These are phyloP conservation scores for Naegleria lovaniensis DNA, from an alignment of 208 protist genomes.

Conservation along the genomic window DNA sequence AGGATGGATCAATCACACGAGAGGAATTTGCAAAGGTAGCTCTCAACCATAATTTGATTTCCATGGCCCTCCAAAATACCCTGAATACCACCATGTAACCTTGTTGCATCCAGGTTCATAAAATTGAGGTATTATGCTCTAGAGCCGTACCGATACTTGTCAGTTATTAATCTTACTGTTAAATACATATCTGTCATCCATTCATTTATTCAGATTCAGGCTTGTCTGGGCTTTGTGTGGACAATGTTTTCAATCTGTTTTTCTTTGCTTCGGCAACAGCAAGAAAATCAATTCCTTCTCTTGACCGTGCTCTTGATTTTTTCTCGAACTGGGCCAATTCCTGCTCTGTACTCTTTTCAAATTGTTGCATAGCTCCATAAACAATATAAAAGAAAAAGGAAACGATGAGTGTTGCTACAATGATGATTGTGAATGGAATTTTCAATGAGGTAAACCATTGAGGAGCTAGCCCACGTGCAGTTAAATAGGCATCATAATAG, in stretches of 20 bases:
- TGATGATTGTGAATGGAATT: neutral
- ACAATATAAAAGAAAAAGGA: neutral
- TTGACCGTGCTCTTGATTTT: neutral
- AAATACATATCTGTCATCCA: too few relatives aligned
- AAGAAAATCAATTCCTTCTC: neutral
- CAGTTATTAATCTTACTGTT: too few relatives aligned
- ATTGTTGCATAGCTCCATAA: constrained; percentile 14
- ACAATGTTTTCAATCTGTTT: neutral
- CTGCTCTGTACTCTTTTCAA: neutral
- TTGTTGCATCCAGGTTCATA: too few relatives aligned
- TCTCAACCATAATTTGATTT: neutral
- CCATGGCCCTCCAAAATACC: neutral
- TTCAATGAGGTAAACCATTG: neutral
- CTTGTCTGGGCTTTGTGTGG: neutral
- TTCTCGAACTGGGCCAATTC: neutral
- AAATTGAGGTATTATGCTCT: too few relatives aligned
- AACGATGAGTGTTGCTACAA: neutral
- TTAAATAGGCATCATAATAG: neutral
- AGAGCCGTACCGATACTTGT: too few relatives aligned
- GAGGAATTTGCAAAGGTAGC: neutral
- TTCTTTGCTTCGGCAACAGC: neutral
- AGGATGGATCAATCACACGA: neutral
- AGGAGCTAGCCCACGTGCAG: neutral
- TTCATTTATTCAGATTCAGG: too few relatives aligned
- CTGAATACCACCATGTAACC: neutral